Evolutionary conservation across 2,329 filamentous ascomycete species (phyloP).

Genomic region (Fusarium anguioides): DNA sequence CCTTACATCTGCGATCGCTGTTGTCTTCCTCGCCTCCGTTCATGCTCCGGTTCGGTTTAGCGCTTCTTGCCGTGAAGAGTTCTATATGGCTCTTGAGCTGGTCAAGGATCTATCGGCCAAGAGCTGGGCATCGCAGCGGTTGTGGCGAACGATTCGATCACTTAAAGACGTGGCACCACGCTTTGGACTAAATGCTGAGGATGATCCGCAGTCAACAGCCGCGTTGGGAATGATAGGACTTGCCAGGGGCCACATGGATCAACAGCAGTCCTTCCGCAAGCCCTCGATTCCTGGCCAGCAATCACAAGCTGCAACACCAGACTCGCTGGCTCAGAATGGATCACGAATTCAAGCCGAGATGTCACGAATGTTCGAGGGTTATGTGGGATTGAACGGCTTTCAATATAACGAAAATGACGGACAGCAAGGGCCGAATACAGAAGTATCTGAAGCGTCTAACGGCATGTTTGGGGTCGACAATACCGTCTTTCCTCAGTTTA

Average conservation of each 20-base stretch:
- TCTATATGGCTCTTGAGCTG: constrained; percentile 81
- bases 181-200: constrained; percentile 66
- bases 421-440: constrained; percentile 37
- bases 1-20: constrained; percentile 77
- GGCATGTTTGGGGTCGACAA: constrained; percentile 45
- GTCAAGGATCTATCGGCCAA: constrained; percentile 78
- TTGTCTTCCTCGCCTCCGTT: constrained; percentile 80
- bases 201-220: constrained; percentile 63
- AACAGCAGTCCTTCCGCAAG: constrained; percentile 46
- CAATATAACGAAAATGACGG: constrained; percentile 47
- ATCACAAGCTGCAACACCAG: constrained; percentile 37
- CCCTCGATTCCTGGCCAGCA: constrained; percentile 44
- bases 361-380: constrained; percentile 58
- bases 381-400: constrained; percentile 52
- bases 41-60: constrained; percentile 80
- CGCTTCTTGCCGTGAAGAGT: constrained; percentile 75
- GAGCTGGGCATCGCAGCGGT: constrained; percentile 76
- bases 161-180: constrained; percentile 78
- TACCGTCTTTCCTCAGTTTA: constrained; percentile 53
- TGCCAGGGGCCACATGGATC: constrained; percentile 54
- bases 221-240: constrained; percentile 67
- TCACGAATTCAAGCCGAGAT: constrained; percentile 64
- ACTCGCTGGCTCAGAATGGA: constrained; percentile 56
- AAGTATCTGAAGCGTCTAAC: constrained; percentile 40
- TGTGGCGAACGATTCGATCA: constrained; percentile 78